phyloP scores from a whole-genome alignment of 331 rosid species.

The Phaseolus coccineus region DNA sequence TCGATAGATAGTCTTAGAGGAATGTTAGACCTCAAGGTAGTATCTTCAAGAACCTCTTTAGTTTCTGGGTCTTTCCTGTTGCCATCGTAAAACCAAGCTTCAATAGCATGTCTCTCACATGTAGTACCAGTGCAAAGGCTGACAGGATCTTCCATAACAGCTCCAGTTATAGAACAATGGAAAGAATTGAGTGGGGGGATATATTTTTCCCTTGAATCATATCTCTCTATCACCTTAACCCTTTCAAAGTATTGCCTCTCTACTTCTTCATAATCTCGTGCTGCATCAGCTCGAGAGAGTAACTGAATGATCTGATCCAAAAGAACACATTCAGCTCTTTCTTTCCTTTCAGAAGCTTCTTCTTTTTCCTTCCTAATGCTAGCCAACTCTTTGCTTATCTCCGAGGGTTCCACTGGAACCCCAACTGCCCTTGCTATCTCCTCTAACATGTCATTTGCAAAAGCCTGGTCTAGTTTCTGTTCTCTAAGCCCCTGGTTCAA shows the following conservation, averaged over 20 bases:
- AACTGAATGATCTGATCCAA: slow-evolving; percentile 81
- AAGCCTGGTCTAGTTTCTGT: slow-evolving; percentile 73
- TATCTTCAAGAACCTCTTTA: slow-evolving; percentile 66
- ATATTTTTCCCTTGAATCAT: slow-evolving; percentile 60
- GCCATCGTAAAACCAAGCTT: slow-evolving; percentile 63
- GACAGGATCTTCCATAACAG: slow-evolving; percentile 87
- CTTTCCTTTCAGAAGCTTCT: slow-evolving; percentile 75
- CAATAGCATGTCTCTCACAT: slow-evolving; percentile 81
- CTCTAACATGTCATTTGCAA: slow-evolving; percentile 77
- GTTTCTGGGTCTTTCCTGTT: slow-evolving; percentile 69
- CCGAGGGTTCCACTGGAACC: slow-evolving; percentile 77
- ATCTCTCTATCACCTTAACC: slow-evolving; percentile 64
- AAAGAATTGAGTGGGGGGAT: slow-evolving; percentile 71
- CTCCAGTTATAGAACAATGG: slow-evolving; percentile 57
- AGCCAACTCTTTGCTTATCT: slow-evolving; percentile 81
- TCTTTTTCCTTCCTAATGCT: slow-evolving; percentile 79
- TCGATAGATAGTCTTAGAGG: slow-evolving; percentile 78
- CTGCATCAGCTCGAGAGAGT: slow-evolving; percentile 88
- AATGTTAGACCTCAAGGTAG: slow-evolving; percentile 66
- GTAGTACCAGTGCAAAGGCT: slow-evolving; percentile 91
- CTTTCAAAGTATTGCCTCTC: slow-evolving; percentile 70
- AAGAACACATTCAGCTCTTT: slow-evolving; percentile 72
- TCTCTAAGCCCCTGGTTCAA: slow-evolving; percentile 70
- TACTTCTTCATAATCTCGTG: slow-evolving; percentile 81
- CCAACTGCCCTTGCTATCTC: slow-evolving; percentile 83